A percentile compares a stretch with the other conserved stretches of the same genome.
phyloP scores from a whole-genome alignment of 148 eudicot species.

The Amaranthus hypochondriacus region DNA sequence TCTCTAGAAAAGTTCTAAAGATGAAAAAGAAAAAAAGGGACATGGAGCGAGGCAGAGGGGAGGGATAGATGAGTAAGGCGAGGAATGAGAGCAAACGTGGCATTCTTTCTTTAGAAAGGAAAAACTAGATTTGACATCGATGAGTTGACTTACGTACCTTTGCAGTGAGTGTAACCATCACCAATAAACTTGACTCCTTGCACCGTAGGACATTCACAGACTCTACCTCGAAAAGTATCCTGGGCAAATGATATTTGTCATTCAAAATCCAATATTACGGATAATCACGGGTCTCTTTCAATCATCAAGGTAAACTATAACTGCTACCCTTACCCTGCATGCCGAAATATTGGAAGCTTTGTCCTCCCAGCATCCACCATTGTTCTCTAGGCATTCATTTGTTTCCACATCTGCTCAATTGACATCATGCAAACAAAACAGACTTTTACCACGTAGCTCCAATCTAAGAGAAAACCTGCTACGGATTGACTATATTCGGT shows the following conservation, averaged over 20 bases:
- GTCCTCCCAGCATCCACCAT: slow-evolving; percentile 97
- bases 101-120: neutral
- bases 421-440: neutral
- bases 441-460: neutral
- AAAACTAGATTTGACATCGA: neutral
- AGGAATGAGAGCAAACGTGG: too few species aligned
- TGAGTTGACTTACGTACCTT: slow-evolving; percentile 39
- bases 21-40: too few species aligned
- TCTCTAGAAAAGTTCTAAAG: too few species aligned
- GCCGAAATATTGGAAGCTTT: slow-evolving; percentile 71
- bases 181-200: slow-evolving; percentile 78
- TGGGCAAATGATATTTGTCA: slow-evolving; percentile 20
- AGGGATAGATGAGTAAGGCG: neutral
- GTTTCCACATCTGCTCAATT: slow-evolving; percentile 66
- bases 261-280: neutral
- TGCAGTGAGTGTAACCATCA: slow-evolving; percentile 80
- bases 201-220: slow-evolving; percentile 82
- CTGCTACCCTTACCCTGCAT: slow-evolving; percentile 56
- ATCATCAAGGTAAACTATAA: neutral
- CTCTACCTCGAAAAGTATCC: slow-evolving; percentile 92
- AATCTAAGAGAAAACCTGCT: too few species aligned
- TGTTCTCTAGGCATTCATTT: slow-evolving; percentile 77
- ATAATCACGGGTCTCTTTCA: neutral
- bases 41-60: neutral
- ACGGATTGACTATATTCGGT: too few species aligned